Evolutionary conservation across 192 early-diverging fungal genomes (phyloP), one percentile per base, ranked within the genome.

Genomic region (Coemansia sp.): DNA sequence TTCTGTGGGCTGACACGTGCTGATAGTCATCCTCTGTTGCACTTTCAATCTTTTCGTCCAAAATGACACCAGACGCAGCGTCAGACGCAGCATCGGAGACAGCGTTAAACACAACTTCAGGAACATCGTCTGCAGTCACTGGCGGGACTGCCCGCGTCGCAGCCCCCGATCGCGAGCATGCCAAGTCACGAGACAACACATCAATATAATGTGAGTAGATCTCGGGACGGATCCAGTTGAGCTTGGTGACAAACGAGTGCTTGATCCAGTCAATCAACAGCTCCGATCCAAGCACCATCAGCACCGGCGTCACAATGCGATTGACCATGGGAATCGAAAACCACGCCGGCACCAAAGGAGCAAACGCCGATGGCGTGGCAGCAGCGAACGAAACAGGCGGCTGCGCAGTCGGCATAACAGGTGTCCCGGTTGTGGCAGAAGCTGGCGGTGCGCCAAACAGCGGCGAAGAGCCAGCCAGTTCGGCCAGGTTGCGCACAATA

Each of bases 201-300:
- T 95, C 94, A 4, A 87, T 84, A 67, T 91, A 99, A 52, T 88
- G 86, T 10, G 82, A 85, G 77, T 99, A 99, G 1, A 97, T 88
- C 25, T 88, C 85, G 4, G 94, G 91, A 24, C 90, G 73, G 62
- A 98, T 92, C 63, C 91, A 89, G 75, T 99, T 99, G 75, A 98
- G 96, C 66, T 98, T 98, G 11, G 92, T 93, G 52, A 99, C 93
- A 72, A 99, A 99, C 0, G 97, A 92, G 74, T 99, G 97, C 75
- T 99, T 99, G 58, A 97, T 75, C 93, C 94, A 98, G 73, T 99
- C 96, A 5, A 98, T 94, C 17, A 96, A 64, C 9, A 97, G 78
- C 72, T 98, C 97, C 38, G 94, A 93, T 0, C 86, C 87, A 53
- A 92, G 85, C 5, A 99, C 93, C 62, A 94, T 84, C 29, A 97